Evolutionary conservation across 2,329 filamentous ascomycete genomes (phyloP), one percentile per base, ranked within the genome.

Genomic region (Tolypocladium paradoxum): DNA sequence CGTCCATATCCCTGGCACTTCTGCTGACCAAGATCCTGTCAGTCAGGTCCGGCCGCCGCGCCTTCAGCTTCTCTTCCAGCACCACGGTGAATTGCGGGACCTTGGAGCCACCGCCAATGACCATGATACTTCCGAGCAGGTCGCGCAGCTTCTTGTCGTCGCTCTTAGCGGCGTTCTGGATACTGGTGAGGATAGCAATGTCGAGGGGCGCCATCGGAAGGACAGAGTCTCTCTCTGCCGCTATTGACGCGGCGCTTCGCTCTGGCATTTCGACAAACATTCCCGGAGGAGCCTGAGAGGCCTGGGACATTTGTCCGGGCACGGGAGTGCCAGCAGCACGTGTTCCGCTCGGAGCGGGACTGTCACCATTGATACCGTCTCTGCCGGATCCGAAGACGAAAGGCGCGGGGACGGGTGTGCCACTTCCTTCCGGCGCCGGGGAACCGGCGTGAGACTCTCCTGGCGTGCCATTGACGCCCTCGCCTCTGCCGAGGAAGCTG

Each of bases 71-170:
- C 64, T 92, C 87, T 70, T 99, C 93, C 2, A 99, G 77, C 57
- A 88, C 89, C 2, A 84, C 79, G 24, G 88, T 85, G 62, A 99
- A 87, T 6, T 88, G 82, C 1, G 87, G 83, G 0, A 87, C 84
- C 73, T 93, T 88, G 58, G 87, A 84, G 3, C 88, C 90, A 33
- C 91, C 90, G 48, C 90, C 90, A 51, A 95, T 83, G 1, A 95
- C 82, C 87, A 96, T 93, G 71, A 96, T 92, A 48, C 87, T 87
- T 37, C 88, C 88, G 34, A 95, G 78, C 64, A 96, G 87, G 65
- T 99, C 93, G 51, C 89, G 86, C 57, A 92, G 83, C 70, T 95
- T 95, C 73, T 93, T 92, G 59, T 97, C 90, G 65, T 97, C 92
- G 53, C 86, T 86, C 57, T 86, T 87, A 51, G 90, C 86, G 8